Evolutionary conservation across 1,284 basidiomycete genomes (phyloP), one percentile per base, ranked within the genome.

Genomic region (Cryptococcus sp.): DNA sequence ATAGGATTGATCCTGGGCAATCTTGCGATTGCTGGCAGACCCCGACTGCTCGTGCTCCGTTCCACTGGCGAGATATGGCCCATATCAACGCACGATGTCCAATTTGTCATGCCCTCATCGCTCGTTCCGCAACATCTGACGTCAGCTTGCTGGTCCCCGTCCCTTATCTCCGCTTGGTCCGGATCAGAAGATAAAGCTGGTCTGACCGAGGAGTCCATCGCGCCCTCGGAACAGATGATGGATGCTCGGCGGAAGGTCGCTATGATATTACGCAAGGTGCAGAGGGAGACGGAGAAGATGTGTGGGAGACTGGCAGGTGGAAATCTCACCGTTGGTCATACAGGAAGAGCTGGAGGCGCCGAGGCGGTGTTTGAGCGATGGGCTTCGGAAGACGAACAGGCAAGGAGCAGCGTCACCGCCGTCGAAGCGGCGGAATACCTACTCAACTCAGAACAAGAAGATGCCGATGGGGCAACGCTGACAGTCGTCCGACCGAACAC

Each of bases 41-140:
- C 50, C 7, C 72, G 78, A 41, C 59, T 74, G 15, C 54, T 77
- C 11, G 22, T 75, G 10, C 68, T 80, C 11, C 65, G 65, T 19
- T 25, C 65, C 0, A 61, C 64, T 8, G 79, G 79, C 10, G 73
- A 74, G 47, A 65, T 74, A 35, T 72, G 74, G 64, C 77, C 76
- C 3, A 59, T 74, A 7, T 61, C 65, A 5, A 19, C 65, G 3
- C 69, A 73, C 47, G 77, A 79, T 62, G 68, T 80, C 10, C 75
- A 75, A 60, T 80, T 72, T 57, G 62, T 74, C 58, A 68, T 80
- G 61, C 78, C 77, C 0, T 42, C 62, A 0, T 69, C 70, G 1
- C 59, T 78, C 17, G 56, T 75, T 4, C 58, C 69, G 10, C 41
- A 56, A 3, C 35, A 56, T 0, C 40, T 71, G 1, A 59, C 64